Evolutionary conservation across 1,284 basidiomycete species (phyloP).

Genomic region (Malassezia globosa): DNA sequence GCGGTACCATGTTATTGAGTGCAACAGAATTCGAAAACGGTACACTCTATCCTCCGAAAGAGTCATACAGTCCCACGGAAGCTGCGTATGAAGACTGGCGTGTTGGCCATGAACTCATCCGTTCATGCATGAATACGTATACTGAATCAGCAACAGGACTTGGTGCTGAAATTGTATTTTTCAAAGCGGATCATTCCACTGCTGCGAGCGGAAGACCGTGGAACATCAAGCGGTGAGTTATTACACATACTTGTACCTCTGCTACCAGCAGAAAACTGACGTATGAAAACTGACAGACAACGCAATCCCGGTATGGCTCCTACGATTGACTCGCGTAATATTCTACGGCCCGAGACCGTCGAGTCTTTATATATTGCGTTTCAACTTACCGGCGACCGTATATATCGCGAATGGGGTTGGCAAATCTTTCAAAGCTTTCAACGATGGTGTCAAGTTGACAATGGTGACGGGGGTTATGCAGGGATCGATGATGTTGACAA

Average conservation of each 20-base stretch:
- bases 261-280: no score
- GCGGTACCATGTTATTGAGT: conserved; percentile 78
- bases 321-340: conserved; percentile 75
- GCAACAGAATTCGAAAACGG: conserved; percentile 49
- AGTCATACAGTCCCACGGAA: neutral
- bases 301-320: conserved; percentile 29
- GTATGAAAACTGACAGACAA: neutral
- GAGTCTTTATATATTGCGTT: conserved; percentile 82
- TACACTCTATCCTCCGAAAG: conserved; percentile 15
- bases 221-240: conserved; percentile 13
- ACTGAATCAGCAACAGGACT: conserved; percentile 62
- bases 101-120: conserved; percentile 66
- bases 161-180: conserved; percentile 47
- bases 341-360: conserved; percentile 77
- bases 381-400: conserved; percentile 68
- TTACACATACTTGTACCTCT: no score
- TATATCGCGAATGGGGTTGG: conserved; percentile 79
- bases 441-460: conserved; percentile 61
- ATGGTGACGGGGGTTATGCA: conserved; percentile 64
- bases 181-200: conserved; percentile 21
- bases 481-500: conserved; percentile 64
- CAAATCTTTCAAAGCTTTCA: conserved; percentile 79
- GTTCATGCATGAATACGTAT: conserved; percentile 77
- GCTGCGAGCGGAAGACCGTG: conserved; percentile 55
- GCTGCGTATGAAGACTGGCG: conserved; percentile 57